Conservation (phyloP, 306 rosid genomes). For the Corylus americana region DNA sequence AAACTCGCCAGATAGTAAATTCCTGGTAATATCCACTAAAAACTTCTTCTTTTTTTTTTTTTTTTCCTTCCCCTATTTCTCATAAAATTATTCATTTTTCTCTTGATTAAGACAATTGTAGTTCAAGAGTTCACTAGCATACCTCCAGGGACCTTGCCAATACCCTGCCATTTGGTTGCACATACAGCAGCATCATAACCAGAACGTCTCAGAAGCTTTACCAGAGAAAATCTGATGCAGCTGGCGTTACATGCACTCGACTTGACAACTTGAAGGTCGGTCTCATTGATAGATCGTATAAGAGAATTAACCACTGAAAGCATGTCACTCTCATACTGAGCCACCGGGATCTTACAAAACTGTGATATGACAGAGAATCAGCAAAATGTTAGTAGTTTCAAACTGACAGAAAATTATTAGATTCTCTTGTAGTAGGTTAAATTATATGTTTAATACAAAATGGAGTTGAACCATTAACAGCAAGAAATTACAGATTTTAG, state of each 20-base stretch:
- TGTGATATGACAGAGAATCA: slow-evolving; percentile 35
- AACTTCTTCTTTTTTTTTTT: background rate
- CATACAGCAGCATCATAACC: slow-evolving; percentile 94
- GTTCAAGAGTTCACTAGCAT: slow-evolving; percentile 20
- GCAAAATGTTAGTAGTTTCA: slow-evolving; percentile 1
- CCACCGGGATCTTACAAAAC: slow-evolving; percentile 63
- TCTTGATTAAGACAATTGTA: background rate
- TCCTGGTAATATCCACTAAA: background rate
- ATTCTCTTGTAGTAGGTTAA: background rate
- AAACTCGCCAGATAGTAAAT: background rate
- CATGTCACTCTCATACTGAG: slow-evolving; percentile 71
- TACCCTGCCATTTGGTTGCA: slow-evolving; percentile 82
- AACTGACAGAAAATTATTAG: background rate
- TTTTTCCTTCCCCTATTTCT: background rate
- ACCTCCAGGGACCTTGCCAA: slow-evolving; percentile 98
- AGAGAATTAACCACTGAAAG: slow-evolving; percentile 71
- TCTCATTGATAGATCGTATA: slow-evolving; percentile 61
- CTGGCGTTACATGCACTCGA: slow-evolving; percentile 75
- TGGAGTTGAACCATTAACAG: background rate
- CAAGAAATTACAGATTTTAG: background rate
- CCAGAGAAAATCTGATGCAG: slow-evolving; percentile 82
- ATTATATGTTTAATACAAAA: background rate
- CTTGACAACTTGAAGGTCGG: slow-evolving; percentile 50
- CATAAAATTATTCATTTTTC: background rate
- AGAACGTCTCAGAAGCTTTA: slow-evolving; percentile 69